Base-by-base conservation (phyloP, 2,329 filamentous ascomycete genomes). In the Cadophora sp. region DNA sequence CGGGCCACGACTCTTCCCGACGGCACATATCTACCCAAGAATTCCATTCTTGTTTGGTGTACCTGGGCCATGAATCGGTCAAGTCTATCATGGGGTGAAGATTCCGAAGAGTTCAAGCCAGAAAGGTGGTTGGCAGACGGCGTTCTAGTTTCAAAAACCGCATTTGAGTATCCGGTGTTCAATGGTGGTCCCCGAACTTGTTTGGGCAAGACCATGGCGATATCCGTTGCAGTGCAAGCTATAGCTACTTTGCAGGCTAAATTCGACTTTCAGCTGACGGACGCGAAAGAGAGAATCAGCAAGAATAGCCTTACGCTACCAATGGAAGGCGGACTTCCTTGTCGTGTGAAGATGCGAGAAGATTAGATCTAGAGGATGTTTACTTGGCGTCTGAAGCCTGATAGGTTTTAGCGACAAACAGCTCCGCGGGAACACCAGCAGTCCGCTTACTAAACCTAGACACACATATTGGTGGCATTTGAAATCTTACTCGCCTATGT, bases 41-140 rank as follows among this genome's bases (percentile, higher is more conserved):
- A 80, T 14, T 81, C 87, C 0, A 81, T 91, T 27, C 79, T 91
- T 2, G 79, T 90, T 3, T 91, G 88, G 88, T 89, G 86, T 69
- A 80, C 86, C 3, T 91, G 87, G 86, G 86, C 89, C 0, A 86
- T 90, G 82, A 87, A 88, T 70, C 81, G 88, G 12, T 89, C 88
- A 0, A 77, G 71, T 11, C 71, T 78, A 1, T 88, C 81, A 0
- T 91, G 87, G 86, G 88, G 87, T 5, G 75, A 79, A 0, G 85
- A 89, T 70, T 84, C 86, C 7, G 83, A 85, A 50, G 73, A 74
- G 0, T 91, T 90, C 71, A 81, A 80, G 3, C 88, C 88, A 0
- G 84, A 85, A 62, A 80, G 88, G 53, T 91, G 87, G 85, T 77
- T 91, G 2, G 75, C 77, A 24, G 76, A 80, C 11, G 81, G 79